Conservation (phyloP, 805 yeast species). For the Ascoidea asiatica region DNA sequence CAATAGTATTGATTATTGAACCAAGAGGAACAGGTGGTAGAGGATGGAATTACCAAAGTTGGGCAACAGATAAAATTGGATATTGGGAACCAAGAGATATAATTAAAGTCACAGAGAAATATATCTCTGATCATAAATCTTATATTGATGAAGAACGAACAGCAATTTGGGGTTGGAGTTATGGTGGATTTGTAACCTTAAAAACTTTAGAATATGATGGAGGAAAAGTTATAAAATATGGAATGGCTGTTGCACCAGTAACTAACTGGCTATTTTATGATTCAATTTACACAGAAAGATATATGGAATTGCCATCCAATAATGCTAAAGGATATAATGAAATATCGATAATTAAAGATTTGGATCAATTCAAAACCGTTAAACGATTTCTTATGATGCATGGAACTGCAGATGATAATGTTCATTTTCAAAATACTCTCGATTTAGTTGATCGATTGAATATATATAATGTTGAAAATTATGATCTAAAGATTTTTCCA, state of each 20-base stretch:
- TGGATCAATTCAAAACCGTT: constrained; percentile 37
- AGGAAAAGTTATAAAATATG: constrained; percentile 67
- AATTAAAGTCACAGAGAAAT: constrained; percentile 32
- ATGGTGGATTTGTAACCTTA: constrained; percentile 89
- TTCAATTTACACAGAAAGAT: constrained; percentile 88
- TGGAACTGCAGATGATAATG: constrained; percentile 96
- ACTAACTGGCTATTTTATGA: constrained; percentile 90
- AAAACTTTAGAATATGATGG: constrained; percentile 77
- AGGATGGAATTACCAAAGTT: constrained; percentile 53
- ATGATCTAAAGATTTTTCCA: constrained; percentile 81
- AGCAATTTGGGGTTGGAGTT: constrained; percentile 98
- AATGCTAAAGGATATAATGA: constrained; percentile 50
- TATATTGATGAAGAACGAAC: constrained; percentile 59
- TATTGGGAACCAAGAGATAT: constrained; percentile 70
- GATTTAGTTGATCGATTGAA: constrained; percentile 67
- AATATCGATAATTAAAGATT: constrained; percentile 22
- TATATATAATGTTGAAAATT: constrained; percentile 42
- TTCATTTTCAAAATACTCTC: constrained; percentile 83
- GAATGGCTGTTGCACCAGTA: constrained; percentile 95
- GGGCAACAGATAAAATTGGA: constrained; percentile 46
- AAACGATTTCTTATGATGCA: constrained; percentile 79
- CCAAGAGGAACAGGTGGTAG: constrained; percentile 78
- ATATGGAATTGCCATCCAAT: constrained; percentile 72
- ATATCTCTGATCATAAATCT: constrained; percentile 24
- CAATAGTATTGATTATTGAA: constrained; percentile 54